A percentile compares a stretch with the other conserved stretches of the same genome.
phyloP scores from a whole-genome alignment of 2,329 filamentous ascomycete genomes.

The Neonectria coccinea region DNA sequence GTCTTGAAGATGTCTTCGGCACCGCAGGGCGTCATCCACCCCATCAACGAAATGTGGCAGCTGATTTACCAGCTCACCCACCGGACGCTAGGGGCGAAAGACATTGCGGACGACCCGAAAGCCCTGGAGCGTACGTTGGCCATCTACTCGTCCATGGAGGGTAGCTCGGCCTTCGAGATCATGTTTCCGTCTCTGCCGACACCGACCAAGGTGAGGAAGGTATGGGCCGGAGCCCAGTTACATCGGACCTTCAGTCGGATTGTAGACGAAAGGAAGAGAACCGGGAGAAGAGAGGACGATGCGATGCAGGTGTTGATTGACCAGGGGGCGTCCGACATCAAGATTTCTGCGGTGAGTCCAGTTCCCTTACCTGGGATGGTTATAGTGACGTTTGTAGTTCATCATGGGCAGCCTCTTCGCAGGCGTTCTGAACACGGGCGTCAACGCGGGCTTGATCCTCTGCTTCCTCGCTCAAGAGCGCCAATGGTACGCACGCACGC shows the following conservation, averaged over 20 bases:
- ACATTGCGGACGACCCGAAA: constrained; percentile 61
- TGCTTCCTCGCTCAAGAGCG: constrained; percentile 60
- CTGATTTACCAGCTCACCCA: constrained; percentile 69
- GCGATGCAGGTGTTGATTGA: constrained; percentile 66
- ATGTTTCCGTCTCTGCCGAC: constrained; percentile 66
- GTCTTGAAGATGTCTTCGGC: constrained; percentile 12
- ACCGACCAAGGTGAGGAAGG: constrained; percentile 55
- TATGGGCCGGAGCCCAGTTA: constrained; percentile 59
- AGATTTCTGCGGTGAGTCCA: constrained; percentile 55
- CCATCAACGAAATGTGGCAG: constrained; percentile 65
- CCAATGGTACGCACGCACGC: constrained; percentile 59
- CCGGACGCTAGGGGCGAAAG: constrained; percentile 64
- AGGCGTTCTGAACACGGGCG: constrained; percentile 67
- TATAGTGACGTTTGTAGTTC: constrained; percentile 51
- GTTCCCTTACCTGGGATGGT: not conserved
- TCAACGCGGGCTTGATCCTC: constrained; percentile 66
- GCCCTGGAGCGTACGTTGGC: constrained; percentile 57
- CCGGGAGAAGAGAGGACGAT: constrained; percentile 59
- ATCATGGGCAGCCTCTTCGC: constrained; percentile 66
- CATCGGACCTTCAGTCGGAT: constrained; percentile 62
- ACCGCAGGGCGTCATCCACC: constrained; percentile 53
- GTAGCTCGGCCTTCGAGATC: constrained; percentile 56
- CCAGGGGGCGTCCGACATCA: constrained; percentile 56
- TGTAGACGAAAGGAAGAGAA: constrained; percentile 57
- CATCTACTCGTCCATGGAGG: constrained; percentile 61